These are phyloP conservation scores for Diplosphaera chodatii DNA, from an alignment of 139 green algal genomes.

Conservation along the genomic window DNA sequence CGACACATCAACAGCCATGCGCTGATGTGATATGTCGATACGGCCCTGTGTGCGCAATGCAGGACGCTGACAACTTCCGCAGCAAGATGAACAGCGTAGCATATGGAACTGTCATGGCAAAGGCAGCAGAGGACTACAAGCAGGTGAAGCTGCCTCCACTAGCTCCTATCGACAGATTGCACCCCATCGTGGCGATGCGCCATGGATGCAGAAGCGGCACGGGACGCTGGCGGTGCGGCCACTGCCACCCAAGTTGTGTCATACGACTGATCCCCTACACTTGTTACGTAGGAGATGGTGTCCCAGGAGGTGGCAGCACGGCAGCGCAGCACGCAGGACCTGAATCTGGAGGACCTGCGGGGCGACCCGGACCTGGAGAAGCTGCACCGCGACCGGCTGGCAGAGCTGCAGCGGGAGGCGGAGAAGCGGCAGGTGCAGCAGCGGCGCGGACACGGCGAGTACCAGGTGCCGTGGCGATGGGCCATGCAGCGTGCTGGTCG, in stretches of 20 bases:
- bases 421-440: conserved; percentile 73
- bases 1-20: too few relatives aligned
- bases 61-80: conserved; percentile 55
- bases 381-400: conserved; percentile 63
- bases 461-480: too few relatives aligned
- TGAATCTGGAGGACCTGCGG: conserved; percentile 77
- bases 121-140: conserved; percentile 77
- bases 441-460: conserved; percentile 74
- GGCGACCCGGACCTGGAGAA: conserved; percentile 60
- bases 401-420: conserved; percentile 62
- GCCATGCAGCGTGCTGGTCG: too few relatives aligned
- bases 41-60: too few relatives aligned
- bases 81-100: conserved; percentile 71
- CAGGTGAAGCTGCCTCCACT: too few relatives aligned
- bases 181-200: too few relatives aligned
- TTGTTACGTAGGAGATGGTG: conserved; percentile 32
- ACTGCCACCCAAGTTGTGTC: too few relatives aligned
- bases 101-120: conserved; percentile 73
- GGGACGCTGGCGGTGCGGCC: too few relatives aligned
- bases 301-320: conserved; percentile 11
- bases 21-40: too few relatives aligned
- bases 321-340: conserved; percentile 5
- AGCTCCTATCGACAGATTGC: too few relatives aligned
- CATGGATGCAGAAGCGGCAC: too few relatives aligned
- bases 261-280: too few relatives aligned